Conservation (phyloP, 2,329 filamentous ascomycete genomes). For the Diaporthe destruens region DNA sequence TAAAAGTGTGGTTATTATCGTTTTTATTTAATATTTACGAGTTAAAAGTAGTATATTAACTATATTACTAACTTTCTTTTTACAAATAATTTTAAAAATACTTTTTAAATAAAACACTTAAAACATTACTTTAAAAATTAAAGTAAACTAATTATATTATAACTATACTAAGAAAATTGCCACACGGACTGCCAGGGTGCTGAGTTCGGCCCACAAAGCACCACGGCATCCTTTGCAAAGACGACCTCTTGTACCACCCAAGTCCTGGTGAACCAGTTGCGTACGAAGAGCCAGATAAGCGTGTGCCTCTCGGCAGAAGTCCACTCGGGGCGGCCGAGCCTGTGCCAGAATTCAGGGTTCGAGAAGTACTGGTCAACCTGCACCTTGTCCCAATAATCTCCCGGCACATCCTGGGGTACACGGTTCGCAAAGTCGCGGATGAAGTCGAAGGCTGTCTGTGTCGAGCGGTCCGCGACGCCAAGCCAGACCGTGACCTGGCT, state of each 20-base stretch:
- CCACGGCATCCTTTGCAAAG: too few relatives aligned
- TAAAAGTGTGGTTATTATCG: too few relatives aligned
- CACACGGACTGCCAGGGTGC: too few relatives aligned
- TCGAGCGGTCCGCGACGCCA: neutral
- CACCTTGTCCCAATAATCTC: neutral
- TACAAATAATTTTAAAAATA: too few relatives aligned
- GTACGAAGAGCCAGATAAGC: neutral
- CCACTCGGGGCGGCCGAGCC: neutral
- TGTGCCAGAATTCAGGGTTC: neutral
- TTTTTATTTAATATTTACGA: too few relatives aligned
- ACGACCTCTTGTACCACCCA: neutral
- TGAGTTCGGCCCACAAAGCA: too few relatives aligned
- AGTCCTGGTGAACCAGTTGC: neutral
- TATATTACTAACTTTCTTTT: too few relatives aligned
- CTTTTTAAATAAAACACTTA: too few relatives aligned
- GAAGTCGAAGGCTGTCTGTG: neutral
- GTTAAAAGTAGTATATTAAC: too few relatives aligned
- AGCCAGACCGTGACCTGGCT: slow-evolving; percentile 10
- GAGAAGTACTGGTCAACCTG: neutral
- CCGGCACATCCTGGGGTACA: neutral
- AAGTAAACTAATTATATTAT: too few relatives aligned
- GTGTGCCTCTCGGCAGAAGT: neutral
- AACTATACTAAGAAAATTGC: too few relatives aligned
- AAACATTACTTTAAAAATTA: too few relatives aligned
- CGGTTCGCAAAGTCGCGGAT: slow-evolving; percentile 7